A percentile compares a stretch with the other conserved stretches of the same genome.
Conservation (phyloP, 192 early-diverging fungal genomes). For the Mortierella hygrophila region DNA sequence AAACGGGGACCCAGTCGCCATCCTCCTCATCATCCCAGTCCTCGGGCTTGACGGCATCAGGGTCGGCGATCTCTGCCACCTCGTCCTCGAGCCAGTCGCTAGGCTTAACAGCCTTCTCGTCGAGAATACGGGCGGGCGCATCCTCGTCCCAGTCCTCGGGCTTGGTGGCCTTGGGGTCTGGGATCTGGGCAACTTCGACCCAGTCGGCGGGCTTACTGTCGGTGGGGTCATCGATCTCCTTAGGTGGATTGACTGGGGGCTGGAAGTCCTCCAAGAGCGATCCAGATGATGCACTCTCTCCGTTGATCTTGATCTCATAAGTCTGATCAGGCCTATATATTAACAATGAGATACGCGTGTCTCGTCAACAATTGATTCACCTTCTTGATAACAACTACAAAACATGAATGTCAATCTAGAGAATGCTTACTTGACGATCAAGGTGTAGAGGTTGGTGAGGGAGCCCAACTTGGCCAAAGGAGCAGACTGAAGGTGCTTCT, state of each 20-base stretch:
- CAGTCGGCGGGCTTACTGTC: conserved; percentile 91
- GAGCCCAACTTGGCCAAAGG: conserved; percentile 77
- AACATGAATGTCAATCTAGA: neutral
- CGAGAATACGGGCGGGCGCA: conserved; percentile 81
- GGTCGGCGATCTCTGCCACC: conserved; percentile 78
- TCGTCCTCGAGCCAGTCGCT: conserved; percentile 92
- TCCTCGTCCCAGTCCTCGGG: conserved; percentile 82
- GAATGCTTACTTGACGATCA: conserved; percentile 71
- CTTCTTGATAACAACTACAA: neutral
- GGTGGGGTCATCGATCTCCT: conserved; percentile 78
- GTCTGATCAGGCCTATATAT: conserved; percentile 79
- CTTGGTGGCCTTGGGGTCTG: conserved; percentile 72
- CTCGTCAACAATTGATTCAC: neutral
- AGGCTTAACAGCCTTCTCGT: conserved; percentile 85
- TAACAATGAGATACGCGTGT: neutral
- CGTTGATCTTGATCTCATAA: conserved; percentile 85
- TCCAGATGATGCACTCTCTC: conserved; percentile 72
- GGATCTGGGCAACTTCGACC: conserved; percentile 88
- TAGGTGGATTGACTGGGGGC: conserved; percentile 90
- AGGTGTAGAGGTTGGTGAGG: conserved; percentile 83
- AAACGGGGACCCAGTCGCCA: conserved; percentile 89
- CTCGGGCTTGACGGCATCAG: conserved; percentile 84
- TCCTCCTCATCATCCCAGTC: conserved; percentile 96
- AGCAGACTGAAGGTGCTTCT: conserved; percentile 85
- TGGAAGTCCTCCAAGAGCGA: conserved; percentile 82